Evolutionary conservation across 768 basidiomycete species (phyloP).

Genomic region (Hortiboletus flavorubellus): DNA sequence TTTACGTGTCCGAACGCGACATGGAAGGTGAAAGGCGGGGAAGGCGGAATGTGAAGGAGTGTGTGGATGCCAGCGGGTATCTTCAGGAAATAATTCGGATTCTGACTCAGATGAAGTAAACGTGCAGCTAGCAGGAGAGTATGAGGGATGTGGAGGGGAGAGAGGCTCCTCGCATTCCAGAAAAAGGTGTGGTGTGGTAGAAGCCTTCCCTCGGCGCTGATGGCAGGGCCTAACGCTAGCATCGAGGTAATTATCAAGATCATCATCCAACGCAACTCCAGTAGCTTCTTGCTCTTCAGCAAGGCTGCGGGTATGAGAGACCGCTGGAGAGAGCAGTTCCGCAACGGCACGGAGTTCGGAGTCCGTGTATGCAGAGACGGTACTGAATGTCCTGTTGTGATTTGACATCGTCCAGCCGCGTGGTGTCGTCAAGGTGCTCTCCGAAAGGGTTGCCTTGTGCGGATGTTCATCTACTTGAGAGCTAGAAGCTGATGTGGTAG

Average conservation of each 20-base stretch:
- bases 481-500: slow-evolving; percentile 5
- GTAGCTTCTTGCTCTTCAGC: slow-evolving; percentile 27
- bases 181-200: slow-evolving; percentile 23
- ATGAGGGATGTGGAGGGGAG: slow-evolving; percentile 23
- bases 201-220: slow-evolving; percentile 7
- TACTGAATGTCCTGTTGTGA: slow-evolving; percentile 37
- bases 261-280: slow-evolving; percentile 27
- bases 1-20: slow-evolving; percentile 27
- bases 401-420: slow-evolving; percentile 22
- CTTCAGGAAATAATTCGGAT: slow-evolving; percentile 29
- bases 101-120: slow-evolving; percentile 35
- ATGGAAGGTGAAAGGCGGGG: slow-evolving; percentile 34
- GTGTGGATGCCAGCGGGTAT: slow-evolving; percentile 24
- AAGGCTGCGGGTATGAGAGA: slow-evolving; percentile 21
- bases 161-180: slow-evolving; percentile 31
- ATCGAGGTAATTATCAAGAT: slow-evolving; percentile 29
- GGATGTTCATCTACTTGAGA: slow-evolving; percentile 14
- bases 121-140: slow-evolving; percentile 5
- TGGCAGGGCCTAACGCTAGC: slow-evolving; percentile 15
- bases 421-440: slow-evolving; percentile 23
- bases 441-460: slow-evolving; percentile 27
- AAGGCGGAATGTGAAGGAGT: slow-evolving; percentile 16
- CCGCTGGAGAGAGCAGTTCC: slow-evolving; percentile 41
- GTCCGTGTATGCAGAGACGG: slow-evolving; percentile 48
- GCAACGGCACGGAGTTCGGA: slow-evolving; percentile 49